These are phyloP conservation scores for Coemansia sp. DNA, from an alignment of 192 early-diverging fungal species.

Conservation along the genomic window DNA sequence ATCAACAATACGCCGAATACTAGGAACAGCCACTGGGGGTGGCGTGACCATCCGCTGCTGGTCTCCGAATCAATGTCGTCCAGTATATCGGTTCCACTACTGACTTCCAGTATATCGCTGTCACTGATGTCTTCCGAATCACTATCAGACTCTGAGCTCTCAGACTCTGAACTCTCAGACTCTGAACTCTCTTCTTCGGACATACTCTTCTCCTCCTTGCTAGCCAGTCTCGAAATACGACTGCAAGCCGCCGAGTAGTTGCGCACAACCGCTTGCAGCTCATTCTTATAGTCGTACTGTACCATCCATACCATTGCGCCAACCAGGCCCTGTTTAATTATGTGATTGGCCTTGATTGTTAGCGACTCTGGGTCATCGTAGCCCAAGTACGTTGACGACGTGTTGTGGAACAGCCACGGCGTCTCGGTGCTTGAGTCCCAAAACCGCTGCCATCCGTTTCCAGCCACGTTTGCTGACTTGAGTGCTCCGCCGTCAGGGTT, in stretches of 20 bases:
- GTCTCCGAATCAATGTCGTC: background rate
- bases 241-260: conserved; percentile 25
- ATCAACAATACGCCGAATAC: background rate
- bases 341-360: conserved; percentile 55
- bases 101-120: background rate
- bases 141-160: background rate
- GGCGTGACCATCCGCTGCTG: background rate
- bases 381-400: conserved; percentile 62
- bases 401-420: conserved; percentile 68
- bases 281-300: conserved; percentile 60
- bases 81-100: background rate
- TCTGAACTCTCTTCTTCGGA: background rate
- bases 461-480: conserved; percentile 9
- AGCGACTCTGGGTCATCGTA: conserved; percentile 68
- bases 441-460: conserved; percentile 58
- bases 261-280: conserved; percentile 49
- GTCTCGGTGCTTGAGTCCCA: conserved; percentile 64
- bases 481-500: conserved; percentile 34
- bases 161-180: background rate
- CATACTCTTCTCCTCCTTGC: background rate
- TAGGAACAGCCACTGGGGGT: background rate
- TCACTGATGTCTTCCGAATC: background rate
- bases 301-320: conserved; percentile 73
- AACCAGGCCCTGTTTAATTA: conserved; percentile 51
- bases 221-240: conserved; percentile 10